phyloP scores from a whole-genome alignment of 2,329 filamentous ascomycete genomes.

The Exophiala viscosa region DNA sequence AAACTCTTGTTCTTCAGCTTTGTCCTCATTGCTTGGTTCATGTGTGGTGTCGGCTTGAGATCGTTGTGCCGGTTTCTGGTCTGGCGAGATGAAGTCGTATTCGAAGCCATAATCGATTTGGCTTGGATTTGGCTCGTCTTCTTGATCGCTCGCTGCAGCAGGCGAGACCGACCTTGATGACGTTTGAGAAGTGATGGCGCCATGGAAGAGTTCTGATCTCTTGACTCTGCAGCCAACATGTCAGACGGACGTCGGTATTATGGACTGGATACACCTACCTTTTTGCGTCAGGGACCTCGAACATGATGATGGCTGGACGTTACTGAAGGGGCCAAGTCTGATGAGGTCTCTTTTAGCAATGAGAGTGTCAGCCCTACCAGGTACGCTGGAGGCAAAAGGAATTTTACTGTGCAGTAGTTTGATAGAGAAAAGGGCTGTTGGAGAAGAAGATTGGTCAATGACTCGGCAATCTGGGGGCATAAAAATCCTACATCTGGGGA shows the following conservation, averaged over 20 bases:
- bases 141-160: not conserved
- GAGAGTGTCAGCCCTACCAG: conserved; percentile 2
- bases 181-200: conserved; percentile 5
- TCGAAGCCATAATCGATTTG: conserved; percentile 23
- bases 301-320: conserved; percentile 12
- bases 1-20: conserved; percentile 16
- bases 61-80: not conserved
- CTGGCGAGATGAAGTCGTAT: conserved; percentile 24
- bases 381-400: not conserved
- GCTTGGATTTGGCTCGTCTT: not conserved
- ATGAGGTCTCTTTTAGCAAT: not conserved
- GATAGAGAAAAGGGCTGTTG: not conserved
- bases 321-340: not conserved
- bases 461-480: not conserved
- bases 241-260: not conserved
- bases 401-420: not conserved
- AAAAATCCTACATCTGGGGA: not conserved
- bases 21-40: not conserved
- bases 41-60: not conserved
- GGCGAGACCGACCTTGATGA: conserved; percentile 10
- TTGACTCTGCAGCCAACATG: conserved; percentile 10
- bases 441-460: not conserved
- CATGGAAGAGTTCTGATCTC: conserved; percentile 14
- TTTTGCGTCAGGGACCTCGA: conserved; percentile 19
- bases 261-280: conserved; percentile 8